Base-by-base conservation (phyloP, 352 stramenopile genomes). In the Phytopythium litorale region DNA sequence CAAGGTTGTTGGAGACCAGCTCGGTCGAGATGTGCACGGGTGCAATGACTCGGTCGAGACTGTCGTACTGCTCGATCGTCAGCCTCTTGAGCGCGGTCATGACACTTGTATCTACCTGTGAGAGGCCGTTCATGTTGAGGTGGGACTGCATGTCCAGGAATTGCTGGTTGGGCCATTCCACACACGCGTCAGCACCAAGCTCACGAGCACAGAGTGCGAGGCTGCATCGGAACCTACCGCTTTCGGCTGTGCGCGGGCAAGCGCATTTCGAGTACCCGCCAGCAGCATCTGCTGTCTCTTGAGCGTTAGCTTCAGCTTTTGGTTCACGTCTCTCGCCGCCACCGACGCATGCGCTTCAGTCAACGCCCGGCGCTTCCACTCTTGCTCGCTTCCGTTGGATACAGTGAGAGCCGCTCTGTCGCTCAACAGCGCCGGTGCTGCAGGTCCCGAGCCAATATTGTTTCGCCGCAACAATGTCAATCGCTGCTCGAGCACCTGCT, bases 51-150 rank as follows among this genome's bases (percentile, higher is more conserved):
- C n/a, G 21, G n/a, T 56, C 50, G 11, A 56, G 32, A 7, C 23
- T 19, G n/a, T 43, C 50, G 21, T 43, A 56, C 18, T 19, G 30
- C 18, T 56, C 16, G 8, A 28, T 30, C 4, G 35, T 43, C 35
- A 18, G 43, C 16, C 13, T 21, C 16, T 56, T 56, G 50, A 56
- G 50, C 30, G 50, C 30, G 15, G 8, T 30, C 50, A 56, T 56
- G 50, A 42, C 7, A 25, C 28, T 28, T 9, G 8, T 19, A 15
- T 56, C 50, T 28, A n/a, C 23, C 15, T 18, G 7, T 11, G 50
- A 21, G 12, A 12, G 25, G 2, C 9, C 19, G 13, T 38, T 21
- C 28, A 18, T 9, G 8, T 40, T 11, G 4, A 21, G 25, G 25
- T 28, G 18, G 28, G 23, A 11, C 25, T 38, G 23, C 11, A 55